These are phyloP conservation scores for Hypoxylon sp. DNA, from an alignment of 2,329 filamentous ascomycete species.

Conservation along the genomic window DNA sequence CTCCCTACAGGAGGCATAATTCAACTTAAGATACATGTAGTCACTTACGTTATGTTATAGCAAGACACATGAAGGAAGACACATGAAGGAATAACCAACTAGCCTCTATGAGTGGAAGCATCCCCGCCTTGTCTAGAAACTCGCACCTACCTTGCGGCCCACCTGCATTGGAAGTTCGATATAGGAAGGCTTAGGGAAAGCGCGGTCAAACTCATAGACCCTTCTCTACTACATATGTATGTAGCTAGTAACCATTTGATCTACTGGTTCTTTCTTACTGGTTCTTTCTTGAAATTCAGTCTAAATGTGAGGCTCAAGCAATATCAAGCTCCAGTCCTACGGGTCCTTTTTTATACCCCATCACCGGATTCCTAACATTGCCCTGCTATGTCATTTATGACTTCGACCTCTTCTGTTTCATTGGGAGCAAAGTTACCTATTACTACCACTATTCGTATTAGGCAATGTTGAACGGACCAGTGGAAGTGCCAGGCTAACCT, in stretches of 20 bases:
- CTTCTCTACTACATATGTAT: too few species aligned
- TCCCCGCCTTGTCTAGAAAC: background rate
- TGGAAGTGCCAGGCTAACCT: background rate
- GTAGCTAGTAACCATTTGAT: too few species aligned
- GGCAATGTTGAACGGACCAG: background rate
- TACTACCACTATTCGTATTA: background rate
- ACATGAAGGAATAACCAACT: background rate
- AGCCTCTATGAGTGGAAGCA: background rate
- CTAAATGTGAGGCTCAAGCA: background rate
- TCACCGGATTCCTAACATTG: background rate
- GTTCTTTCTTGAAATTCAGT: background rate
- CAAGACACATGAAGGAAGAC: background rate
- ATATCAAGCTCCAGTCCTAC: background rate
- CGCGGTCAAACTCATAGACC: background rate
- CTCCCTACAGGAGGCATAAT: too few species aligned
- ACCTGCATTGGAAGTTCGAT: background rate
- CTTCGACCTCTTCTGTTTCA: background rate
- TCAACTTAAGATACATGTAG: too few species aligned
- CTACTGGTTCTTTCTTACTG: background rate
- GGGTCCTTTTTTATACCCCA: background rate
- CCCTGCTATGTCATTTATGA: background rate
- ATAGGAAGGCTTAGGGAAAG: background rate
- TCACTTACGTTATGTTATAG: background rate
- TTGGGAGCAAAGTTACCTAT: background rate
- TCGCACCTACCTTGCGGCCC: background rate